Evolutionary conservation across 1,284 basidiomycete species (phyloP).

Genomic region (Coniferiporia weirii): DNA sequence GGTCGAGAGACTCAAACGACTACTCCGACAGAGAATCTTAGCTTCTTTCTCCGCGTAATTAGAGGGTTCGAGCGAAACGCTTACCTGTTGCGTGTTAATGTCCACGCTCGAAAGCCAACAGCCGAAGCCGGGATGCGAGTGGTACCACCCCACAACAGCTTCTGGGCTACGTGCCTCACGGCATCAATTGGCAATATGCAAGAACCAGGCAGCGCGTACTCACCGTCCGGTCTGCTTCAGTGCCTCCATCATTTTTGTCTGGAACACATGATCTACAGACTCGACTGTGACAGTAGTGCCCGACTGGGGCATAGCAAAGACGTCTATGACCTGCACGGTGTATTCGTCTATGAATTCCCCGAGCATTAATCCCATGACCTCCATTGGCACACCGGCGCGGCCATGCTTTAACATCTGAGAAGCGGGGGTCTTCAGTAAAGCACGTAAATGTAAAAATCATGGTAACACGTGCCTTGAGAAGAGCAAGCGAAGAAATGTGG

Average conservation of each 20-base stretch:
- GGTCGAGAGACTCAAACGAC: conserved; percentile 96
- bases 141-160: conserved; percentile 99
- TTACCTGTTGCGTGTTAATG: conserved; percentile 96
- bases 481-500: conserved; percentile 90
- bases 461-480: conserved; percentile 71
- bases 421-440: conserved; percentile 4
- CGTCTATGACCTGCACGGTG: conserved; percentile 95
- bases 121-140: conserved; percentile 99
- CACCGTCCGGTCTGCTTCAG: conserved; percentile 97
- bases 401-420: conserved; percentile 98
- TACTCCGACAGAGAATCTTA: conserved; percentile 29
- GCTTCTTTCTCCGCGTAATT: conserved; percentile 13
- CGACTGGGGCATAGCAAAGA: conserved; percentile 99
- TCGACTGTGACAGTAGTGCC: conserved; percentile 99
- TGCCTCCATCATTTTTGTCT: conserved; percentile 99
- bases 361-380: conserved; percentile 99
- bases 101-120: conserved; percentile 99
- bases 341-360: conserved; percentile 99
- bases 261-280: conserved; percentile 99
- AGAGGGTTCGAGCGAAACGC: conserved; percentile 24
- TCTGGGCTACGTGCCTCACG: conserved; percentile 64
- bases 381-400: conserved; percentile 98
- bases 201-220: conserved; percentile 26
- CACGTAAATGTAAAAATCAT: background rate
- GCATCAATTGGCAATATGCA: background rate